These are phyloP conservation scores for Leccinellum rugosiceps DNA, from an alignment of 768 basidiomycete genomes.

Conservation along the genomic window DNA sequence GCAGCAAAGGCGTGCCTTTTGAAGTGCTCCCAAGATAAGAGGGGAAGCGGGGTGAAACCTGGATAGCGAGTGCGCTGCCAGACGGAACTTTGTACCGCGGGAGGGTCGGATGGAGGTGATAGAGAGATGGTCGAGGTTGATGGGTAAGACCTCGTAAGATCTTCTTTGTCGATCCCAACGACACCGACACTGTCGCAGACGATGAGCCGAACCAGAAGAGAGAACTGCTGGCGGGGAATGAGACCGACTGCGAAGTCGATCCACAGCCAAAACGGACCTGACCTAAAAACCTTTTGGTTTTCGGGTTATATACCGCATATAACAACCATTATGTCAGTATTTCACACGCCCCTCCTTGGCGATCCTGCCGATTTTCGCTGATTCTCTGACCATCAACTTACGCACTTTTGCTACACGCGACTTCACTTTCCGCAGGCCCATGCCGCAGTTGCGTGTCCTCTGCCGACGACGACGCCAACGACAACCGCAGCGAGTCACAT, in stretches of 20 bases:
- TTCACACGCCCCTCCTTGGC: conserved; percentile 21
- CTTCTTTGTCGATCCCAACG: conserved; percentile 37
- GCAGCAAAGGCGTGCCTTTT: conserved; percentile 95
- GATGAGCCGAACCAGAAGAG: conserved; percentile 32
- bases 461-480: conserved; percentile 8
- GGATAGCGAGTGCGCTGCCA: conserved; percentile 10
- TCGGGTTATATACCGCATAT: conserved; percentile 24
- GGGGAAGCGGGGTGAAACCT: conserved; percentile 22
- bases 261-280: conserved; percentile 38
- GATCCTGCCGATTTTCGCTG: not conserved
- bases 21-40: conserved; percentile 33
- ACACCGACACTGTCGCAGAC: conserved; percentile 42
- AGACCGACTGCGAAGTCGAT: conserved; percentile 48
- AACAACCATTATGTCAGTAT: conserved; percentile 22
- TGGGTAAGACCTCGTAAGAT: conserved; percentile 29
- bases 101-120: not conserved
- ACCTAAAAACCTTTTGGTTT: conserved; percentile 13
- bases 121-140: conserved; percentile 16
- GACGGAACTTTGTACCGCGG: conserved; percentile 21
- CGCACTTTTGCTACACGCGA: conserved; percentile 6
- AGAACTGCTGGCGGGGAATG: conserved; percentile 34
- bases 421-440: not conserved
- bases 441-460: conserved; percentile 10
- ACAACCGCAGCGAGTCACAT: not conserved
- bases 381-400: conserved; percentile 1